Conservation (phyloP, 306 rosid genomes). For the Arachis hypogaea region DNA sequence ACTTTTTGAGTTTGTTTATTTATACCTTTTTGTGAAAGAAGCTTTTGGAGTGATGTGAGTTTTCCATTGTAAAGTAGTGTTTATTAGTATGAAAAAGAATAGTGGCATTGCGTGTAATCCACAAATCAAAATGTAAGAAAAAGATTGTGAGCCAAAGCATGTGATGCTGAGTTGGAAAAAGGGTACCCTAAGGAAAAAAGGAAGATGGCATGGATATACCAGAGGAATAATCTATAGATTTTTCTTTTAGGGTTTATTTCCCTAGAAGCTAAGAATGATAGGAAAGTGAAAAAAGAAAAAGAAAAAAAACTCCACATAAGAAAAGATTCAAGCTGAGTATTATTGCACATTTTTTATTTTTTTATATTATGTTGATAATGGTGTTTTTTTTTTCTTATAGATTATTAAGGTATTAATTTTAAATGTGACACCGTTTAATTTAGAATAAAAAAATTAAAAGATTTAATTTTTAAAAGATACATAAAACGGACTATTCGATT, state of each 20-base stretch:
- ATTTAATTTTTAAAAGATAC: no score
- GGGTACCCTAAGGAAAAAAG: constrained; percentile 32
- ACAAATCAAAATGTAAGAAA: constrained; percentile 43
- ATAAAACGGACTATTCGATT: no score
- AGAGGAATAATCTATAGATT: constrained; percentile 42
- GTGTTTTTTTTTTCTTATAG: no score
- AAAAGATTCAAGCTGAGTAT: constrained; percentile 22
- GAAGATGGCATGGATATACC: constrained; percentile 28
- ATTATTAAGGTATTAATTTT: no score
- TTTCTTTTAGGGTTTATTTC: constrained; percentile 9
- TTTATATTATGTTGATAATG: no score
- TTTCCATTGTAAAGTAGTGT: constrained; percentile 37
- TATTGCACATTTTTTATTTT: no score
- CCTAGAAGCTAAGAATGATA: constrained; percentile 28
- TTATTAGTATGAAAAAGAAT: constrained; percentile 27
- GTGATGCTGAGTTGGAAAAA: constrained; percentile 54
- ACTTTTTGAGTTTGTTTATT: constrained; percentile 30
- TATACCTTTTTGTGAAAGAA: constrained; percentile 43
- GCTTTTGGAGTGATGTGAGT: constrained; percentile 48
- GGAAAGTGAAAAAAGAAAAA: not conserved
- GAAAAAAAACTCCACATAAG: not conserved
- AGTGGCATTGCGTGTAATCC: constrained; percentile 57
- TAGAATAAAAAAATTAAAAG: no score
- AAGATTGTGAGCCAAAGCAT: constrained; percentile 46
- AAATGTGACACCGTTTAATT: no score